These are phyloP conservation scores for Saposhnikovia divaricata DNA, from an alignment of 129 eudicot species.

Conservation along the genomic window DNA sequence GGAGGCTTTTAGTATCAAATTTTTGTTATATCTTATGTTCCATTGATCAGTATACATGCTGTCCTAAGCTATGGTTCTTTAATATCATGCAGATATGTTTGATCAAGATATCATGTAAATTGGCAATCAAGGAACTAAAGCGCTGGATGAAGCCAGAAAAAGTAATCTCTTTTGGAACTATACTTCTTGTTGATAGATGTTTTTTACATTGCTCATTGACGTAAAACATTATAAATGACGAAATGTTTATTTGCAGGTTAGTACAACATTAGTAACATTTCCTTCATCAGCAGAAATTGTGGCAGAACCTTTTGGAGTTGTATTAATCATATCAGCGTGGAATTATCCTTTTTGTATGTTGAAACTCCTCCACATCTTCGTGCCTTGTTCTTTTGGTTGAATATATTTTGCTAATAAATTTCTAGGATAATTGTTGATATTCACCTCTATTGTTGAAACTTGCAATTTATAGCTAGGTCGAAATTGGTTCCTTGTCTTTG, in stretches of 20 bases:
- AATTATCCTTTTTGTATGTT: constrained; percentile 85
- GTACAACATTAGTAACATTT: constrained; percentile 49
- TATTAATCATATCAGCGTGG: constrained; percentile 88
- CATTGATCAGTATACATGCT: neutral
- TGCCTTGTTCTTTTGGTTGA: neutral
- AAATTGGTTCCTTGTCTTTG: neutral
- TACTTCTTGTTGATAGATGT: constrained; percentile 11
- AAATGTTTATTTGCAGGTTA: constrained; percentile 46
- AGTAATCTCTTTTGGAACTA: constrained; percentile 24
- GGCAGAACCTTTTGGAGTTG: constrained; percentile 80
- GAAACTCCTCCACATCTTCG: constrained; percentile 5
- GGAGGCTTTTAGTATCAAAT: neutral
- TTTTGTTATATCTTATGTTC: neutral
- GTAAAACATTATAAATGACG: constrained; percentile 7
- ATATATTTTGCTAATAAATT: neutral
- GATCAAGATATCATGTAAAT: constrained; percentile 46
- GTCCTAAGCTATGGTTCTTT: constrained; percentile 2
- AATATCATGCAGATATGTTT: constrained; percentile 42
- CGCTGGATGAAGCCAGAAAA: constrained; percentile 86
- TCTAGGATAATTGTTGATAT: neutral
- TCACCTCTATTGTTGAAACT: neutral
- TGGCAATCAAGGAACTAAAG: constrained; percentile 54
- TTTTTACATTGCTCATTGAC: neutral
- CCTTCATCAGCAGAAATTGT: constrained; percentile 85
- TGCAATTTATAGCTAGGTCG: neutral